A percentile compares a stretch with the other conserved stretches of the same genome.
Evolutionary conservation across 139 green algal species (phyloP).

Genomic region (Micromonas pusilla): DNA sequence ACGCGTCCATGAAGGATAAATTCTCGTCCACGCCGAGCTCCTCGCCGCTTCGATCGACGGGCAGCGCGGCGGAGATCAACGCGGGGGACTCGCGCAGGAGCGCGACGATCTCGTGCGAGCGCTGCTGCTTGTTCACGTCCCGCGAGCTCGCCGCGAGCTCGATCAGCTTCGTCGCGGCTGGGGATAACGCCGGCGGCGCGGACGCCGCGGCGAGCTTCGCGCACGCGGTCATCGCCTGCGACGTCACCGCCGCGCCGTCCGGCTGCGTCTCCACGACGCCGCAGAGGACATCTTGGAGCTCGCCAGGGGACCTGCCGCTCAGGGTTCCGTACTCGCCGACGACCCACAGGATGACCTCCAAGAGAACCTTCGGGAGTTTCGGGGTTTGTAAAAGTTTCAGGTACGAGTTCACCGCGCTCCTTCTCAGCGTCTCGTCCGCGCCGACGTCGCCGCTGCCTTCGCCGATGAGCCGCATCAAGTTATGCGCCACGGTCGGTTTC

Average conservation of each 20-base stretch:
- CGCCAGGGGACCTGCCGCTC: slow-evolving; percentile 28
- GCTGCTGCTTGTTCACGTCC: slow-evolving; percentile 74
- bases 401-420: slow-evolving; percentile 48
- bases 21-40: slow-evolving; percentile 52
- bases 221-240: slow-evolving; percentile 57
- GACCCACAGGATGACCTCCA: slow-evolving; percentile 77
- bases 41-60: slow-evolving; percentile 57
- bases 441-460: slow-evolving; percentile 55
- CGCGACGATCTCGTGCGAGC: slow-evolving; percentile 69
- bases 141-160: not conserved
- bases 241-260: slow-evolving; percentile 35
- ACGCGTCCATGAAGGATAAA: slow-evolving; percentile 29
- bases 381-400: slow-evolving; percentile 53
- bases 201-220: slow-evolving; percentile 52
- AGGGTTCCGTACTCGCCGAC: slow-evolving; percentile 82
- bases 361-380: slow-evolving; percentile 53
- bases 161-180: slow-evolving; percentile 45
- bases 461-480: slow-evolving; percentile 76
- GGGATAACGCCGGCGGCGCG: slow-evolving; percentile 22
- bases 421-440: slow-evolving; percentile 29
- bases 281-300: slow-evolving; percentile 32
- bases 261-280: slow-evolving; percentile 33
- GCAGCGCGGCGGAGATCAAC: slow-evolving; percentile 50
- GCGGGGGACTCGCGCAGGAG: slow-evolving; percentile 45
- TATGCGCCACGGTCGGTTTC: slow-evolving; percentile 56